Evolutionary conservation across 148 eudicot genomes (phyloP), one percentile per base, ranked within the genome.

Genomic region (Limonium bicolor): DNA sequence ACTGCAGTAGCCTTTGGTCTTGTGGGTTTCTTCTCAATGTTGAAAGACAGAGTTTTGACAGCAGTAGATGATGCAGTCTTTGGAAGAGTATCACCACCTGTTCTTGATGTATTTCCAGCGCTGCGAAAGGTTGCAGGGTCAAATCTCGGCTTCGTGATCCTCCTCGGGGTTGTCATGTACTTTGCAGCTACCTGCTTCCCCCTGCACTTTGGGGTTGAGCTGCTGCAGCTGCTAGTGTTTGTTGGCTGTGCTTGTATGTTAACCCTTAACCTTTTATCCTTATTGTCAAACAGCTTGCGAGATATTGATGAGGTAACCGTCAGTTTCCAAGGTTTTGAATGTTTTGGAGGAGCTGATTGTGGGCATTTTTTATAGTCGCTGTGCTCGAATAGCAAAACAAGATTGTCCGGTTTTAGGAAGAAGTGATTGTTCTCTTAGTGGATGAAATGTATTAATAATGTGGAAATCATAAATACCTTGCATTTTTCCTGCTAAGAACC

Each of bases 161-260:
- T 60, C 64, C 80, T 77, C 16, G 81, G 83, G 27, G 96, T 73
- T 28, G 94, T 88, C 59, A 82, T 78, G 46, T 88, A 88, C 80
- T 88, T 88, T 3, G 96, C 82, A 42, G 96, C 70, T 60, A 83
- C 94, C 54, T 73, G 81, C 69, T 68, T 88, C 26, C 52, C 64
- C 54, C 72, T 70, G 3, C 60, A 41, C 56, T 60, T 64, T 9
- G 96, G 81, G 27, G 94, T 79, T 27, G 78, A 46, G 27, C 22
- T 45, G 21, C 55, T 43, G n/a, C n/a, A n/a, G n/a, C n/a, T n/a
- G n/a, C n/a, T 5, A 13, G 18, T 43, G 8, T 28, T 18, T 56
- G 70, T 78, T 13, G 66, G 16, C 40, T 55, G 44, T 12, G 51
- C 69, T 24, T 43, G 48, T 12, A 2, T n/a, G n/a, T n/a, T n/a